Evolutionary conservation across 2,329 filamentous ascomycete species (phyloP).

Genomic region (Teratosphaeria nubilosa): DNA sequence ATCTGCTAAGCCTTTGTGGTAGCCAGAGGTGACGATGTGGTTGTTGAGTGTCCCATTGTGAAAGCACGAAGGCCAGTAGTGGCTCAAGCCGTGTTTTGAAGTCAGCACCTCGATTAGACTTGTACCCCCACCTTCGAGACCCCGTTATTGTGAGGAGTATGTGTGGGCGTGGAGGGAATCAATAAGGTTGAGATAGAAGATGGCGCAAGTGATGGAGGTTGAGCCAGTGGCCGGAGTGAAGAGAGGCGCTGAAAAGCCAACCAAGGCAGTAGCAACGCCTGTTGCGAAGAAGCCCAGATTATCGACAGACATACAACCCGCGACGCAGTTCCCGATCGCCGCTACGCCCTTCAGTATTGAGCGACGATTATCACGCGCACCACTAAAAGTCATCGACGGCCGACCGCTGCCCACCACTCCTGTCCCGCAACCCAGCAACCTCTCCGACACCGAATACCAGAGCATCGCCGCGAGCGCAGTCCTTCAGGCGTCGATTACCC

Average conservation of each 20-base stretch:
- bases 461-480: slow-evolving; percentile 67
- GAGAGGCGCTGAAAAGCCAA: slow-evolving; percentile 15
- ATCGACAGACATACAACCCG: slow-evolving; percentile 3
- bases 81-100: too few species aligned
- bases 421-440: slow-evolving; percentile 53
- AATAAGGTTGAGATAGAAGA: not conserved
- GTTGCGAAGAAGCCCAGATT: slow-evolving; percentile 17
- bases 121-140: too few species aligned
- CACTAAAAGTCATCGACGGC: slow-evolving; percentile 52
- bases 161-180: not conserved
- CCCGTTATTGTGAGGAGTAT: not conserved
- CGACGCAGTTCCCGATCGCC: not conserved
- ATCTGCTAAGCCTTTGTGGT: too few species aligned
- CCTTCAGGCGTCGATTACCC: slow-evolving; percentile 59
- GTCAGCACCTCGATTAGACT: too few species aligned
- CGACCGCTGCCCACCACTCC: slow-evolving; percentile 63
- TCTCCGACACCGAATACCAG: slow-evolving; percentile 59
- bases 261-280: slow-evolving; percentile 9
- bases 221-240: slow-evolving; percentile 13
- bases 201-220: not conserved
- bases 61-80: too few species aligned
- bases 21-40: too few species aligned
- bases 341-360: not conserved
- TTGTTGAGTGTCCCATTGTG: too few species aligned
- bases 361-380: slow-evolving; percentile 22